Evolutionary conservation across 164 flowering plant genomes (phyloP).

Genomic region (Macadamia tetraphylla): DNA sequence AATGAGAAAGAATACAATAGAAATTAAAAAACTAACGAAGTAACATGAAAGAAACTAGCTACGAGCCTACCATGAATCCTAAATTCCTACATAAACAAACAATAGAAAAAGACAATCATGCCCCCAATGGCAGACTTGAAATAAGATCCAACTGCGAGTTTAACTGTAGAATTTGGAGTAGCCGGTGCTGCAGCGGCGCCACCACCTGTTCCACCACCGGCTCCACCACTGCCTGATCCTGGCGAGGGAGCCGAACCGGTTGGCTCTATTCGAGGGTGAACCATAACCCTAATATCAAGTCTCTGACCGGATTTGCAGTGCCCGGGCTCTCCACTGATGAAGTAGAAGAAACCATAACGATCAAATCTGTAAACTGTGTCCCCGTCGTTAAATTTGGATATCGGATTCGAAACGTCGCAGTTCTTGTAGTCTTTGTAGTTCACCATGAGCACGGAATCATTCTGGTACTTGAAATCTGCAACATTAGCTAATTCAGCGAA

Average conservation of each 20-base stretch:
- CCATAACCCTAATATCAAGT: slow-evolving; percentile 44
- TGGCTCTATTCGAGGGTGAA: slow-evolving; percentile 14
- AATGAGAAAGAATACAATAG: too few relatives aligned
- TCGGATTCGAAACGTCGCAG: slow-evolving; percentile 33
- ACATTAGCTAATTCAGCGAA: neutral
- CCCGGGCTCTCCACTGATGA: slow-evolving; percentile 44
- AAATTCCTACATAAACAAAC: slow-evolving; percentile 16
- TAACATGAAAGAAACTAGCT: too few relatives aligned
- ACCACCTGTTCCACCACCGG: slow-evolving; percentile 2
- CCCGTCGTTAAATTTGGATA: slow-evolving; percentile 32
- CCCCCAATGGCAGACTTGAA: slow-evolving; percentile 26
- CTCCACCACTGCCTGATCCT: neutral
- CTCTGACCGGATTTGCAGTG: slow-evolving; percentile 46
- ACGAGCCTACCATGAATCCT: too few relatives aligned
- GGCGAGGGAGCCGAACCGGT: slow-evolving; percentile 27
- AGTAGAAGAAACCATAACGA: slow-evolving; percentile 48
- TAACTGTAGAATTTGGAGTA: slow-evolving; percentile 23
- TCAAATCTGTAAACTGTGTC: slow-evolving; percentile 33
- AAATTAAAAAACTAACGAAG: too few relatives aligned
- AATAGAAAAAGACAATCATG: slow-evolving; percentile 20
- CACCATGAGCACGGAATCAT: slow-evolving; percentile 60
- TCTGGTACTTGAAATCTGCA: slow-evolving; percentile 50
- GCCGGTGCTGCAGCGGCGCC: slow-evolving; percentile 7
- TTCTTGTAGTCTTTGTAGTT: slow-evolving; percentile 25
- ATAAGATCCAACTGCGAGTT: slow-evolving; percentile 22